Evolutionary conservation across 1,284 basidiomycete species (phyloP).

Genomic region (Schizophyllum commune): DNA sequence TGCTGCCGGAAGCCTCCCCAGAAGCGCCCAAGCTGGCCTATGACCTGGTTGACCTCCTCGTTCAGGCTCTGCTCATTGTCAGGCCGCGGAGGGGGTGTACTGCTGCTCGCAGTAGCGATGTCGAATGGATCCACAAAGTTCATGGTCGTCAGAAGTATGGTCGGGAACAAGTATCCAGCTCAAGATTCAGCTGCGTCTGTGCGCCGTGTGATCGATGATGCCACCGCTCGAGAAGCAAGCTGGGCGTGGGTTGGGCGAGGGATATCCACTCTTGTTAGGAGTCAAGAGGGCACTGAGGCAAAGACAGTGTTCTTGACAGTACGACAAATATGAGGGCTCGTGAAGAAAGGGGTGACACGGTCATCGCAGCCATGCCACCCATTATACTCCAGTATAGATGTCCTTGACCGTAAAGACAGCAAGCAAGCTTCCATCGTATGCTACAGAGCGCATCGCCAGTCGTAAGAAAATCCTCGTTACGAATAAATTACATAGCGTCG

Average conservation of each 20-base stretch:
- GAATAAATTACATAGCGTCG: not conserved
- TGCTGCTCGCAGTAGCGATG: slow-evolving; percentile 39
- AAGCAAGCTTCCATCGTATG: not conserved
- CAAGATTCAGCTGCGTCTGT: slow-evolving; percentile 5
- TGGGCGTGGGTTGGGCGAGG: no score
- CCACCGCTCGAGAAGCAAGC: not conserved
- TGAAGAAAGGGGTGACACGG: no score
- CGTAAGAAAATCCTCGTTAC: not conserved
- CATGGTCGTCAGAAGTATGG: slow-evolving; percentile 31
- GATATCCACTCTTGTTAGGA: no score
- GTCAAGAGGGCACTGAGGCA: no score
- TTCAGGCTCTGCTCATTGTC: slow-evolving; percentile 55
- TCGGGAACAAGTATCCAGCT: not conserved
- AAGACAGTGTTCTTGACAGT: no score
- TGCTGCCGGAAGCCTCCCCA: slow-evolving; percentile 89
- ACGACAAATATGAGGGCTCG: no score
- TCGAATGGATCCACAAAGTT: slow-evolving; percentile 69
- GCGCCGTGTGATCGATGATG: not conserved
- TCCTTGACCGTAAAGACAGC: no score
- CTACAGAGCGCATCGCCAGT: not conserved
- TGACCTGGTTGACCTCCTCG: slow-evolving; percentile 81
- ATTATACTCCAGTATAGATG: no score
- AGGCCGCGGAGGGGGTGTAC: slow-evolving; percentile 29
- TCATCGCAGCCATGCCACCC: no score
- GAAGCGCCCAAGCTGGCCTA: slow-evolving; percentile 75